Percentiles rank a stretch among this genome's conserved stretches.
These are phyloP conservation scores for Porphyra umbilicalis DNA, from an alignment of 31 red algal species.

Conservation along the genomic window DNA sequence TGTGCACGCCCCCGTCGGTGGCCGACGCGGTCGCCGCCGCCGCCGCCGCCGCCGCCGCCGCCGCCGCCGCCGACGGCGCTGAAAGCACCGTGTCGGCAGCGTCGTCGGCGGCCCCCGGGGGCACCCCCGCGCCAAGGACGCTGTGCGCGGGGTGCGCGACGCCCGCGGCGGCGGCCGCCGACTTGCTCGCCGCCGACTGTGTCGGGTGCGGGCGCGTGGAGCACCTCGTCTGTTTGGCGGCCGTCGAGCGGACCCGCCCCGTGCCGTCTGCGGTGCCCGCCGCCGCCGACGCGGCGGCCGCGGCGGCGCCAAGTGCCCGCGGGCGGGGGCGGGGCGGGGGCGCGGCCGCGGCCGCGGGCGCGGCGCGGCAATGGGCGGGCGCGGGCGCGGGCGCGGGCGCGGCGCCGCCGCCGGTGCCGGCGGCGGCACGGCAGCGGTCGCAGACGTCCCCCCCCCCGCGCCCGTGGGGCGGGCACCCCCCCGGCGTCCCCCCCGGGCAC, in stretches of 20 bases:
- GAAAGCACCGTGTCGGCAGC: too few relatives aligned
- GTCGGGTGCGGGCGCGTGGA: not conserved
- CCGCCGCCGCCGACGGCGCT: not conserved
- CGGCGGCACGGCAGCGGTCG: not conserved
- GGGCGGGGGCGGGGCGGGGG: not conserved
- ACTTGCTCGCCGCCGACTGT: not conserved
- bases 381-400: not conserved
- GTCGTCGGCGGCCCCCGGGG: too few relatives aligned
- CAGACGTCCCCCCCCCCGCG: not conserved
- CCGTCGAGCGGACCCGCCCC: not conserved
- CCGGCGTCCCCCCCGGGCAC: not conserved
- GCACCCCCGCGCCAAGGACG: too few relatives aligned
- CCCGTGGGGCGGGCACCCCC: not conserved
- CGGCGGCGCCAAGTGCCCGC: not conserved
- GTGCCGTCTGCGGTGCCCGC: not conserved
- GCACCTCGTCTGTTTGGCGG: not conserved
- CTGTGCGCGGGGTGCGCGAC: not conserved
- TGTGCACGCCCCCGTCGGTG: not conserved
- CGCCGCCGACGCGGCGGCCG: not conserved
- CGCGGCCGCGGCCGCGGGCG: not conserved
- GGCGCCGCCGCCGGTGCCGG: not conserved
- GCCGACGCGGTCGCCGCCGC: not conserved
- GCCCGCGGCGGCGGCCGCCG: not conserved
- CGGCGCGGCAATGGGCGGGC: not conserved
- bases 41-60: not conserved